phyloP scores from a whole-genome alignment of 169 alveolate genomes.

The Plasmodium knowlesi region DNA sequence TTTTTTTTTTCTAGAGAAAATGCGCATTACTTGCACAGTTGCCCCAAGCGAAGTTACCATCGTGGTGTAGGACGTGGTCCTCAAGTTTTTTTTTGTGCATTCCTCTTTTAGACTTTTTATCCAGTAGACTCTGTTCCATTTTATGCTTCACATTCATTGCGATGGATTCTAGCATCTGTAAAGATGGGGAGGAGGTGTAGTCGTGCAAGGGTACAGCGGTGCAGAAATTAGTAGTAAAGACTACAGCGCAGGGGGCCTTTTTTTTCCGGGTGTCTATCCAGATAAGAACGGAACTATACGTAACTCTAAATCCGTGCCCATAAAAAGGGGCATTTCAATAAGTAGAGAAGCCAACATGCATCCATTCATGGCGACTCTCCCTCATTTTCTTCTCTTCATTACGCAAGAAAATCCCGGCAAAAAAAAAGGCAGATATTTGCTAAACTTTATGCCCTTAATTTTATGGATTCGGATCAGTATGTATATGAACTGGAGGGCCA shows the following conservation, averaged over 20 bases:
- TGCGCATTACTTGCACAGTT: neutral
- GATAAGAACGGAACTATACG: neutral
- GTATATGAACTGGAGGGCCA: constrained; percentile 29
- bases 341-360: neutral
- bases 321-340: neutral
- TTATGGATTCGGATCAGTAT: constrained; percentile 21
- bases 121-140: constrained; percentile 26
- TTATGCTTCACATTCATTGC: constrained; percentile 9
- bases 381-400: neutral
- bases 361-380: neutral
- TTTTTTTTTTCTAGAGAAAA: neutral
- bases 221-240: neutral
- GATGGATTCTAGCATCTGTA: constrained; percentile 41
- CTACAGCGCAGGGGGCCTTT: neutral
- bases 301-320: neutral
- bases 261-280: neutral
- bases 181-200: neutral
- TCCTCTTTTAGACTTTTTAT: constrained; percentile 7
- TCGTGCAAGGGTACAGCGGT: neutral
- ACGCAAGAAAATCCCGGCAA: constrained; percentile 61
- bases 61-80: constrained; percentile 22
- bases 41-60: constrained; percentile 9
- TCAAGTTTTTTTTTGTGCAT: constrained; percentile 35
- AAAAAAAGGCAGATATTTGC: constrained; percentile 12
- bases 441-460: constrained; percentile 32